Base-by-base conservation (phyloP, 164 flowering plant genomes). In the Annona cherimola region DNA sequence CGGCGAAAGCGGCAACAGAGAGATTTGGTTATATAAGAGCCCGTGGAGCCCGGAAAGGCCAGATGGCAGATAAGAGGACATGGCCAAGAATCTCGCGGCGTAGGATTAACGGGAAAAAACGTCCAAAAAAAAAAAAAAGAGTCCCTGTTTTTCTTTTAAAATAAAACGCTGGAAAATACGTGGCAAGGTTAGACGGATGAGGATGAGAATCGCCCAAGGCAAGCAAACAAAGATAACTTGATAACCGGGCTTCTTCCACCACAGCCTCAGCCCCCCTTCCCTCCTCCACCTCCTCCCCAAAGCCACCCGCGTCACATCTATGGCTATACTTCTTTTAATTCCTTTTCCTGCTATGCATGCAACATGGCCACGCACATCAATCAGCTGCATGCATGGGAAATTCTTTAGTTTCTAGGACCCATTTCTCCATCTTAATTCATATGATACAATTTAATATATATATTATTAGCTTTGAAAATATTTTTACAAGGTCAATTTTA, bases 21-120 rank as follows among this genome's bases (percentile, higher is more conserved):
- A 16, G 57, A n/a, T 50, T 50, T 50, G 8, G 14, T 50, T 50
- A 1, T 50, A 50, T 50, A 50, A 16, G 57, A 50, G 0, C 14
- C 57, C 16, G 8, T 50, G 12, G 39, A 59, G 43, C 1, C 26
- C 5, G 54, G 61, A 69, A 19, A 3, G 14, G 20, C 71, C 71
- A 55, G 63, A 26, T 69, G 71, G 71, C 63, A 69, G 71, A 69
- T 69, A 69, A 69, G 71, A 57, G 40, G 57, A 19, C 45, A 20
- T 11, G n/a, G 18, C 19, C 44, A 20, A 6, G 61, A 69, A 69
- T 69, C 63, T 42, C 57, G 71, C 45, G 71, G 71, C 42, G 39
- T 20, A 69, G 71, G 63, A 59, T 14, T 39, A 40, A 69, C 18
- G n/a, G 40, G 3, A 65, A 7, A n/a, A n/a, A n/a, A n/a, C n/a